Evolutionary conservation across 164 flowering plant species (phyloP).

Genomic region (Stephania cephalantha): DNA sequence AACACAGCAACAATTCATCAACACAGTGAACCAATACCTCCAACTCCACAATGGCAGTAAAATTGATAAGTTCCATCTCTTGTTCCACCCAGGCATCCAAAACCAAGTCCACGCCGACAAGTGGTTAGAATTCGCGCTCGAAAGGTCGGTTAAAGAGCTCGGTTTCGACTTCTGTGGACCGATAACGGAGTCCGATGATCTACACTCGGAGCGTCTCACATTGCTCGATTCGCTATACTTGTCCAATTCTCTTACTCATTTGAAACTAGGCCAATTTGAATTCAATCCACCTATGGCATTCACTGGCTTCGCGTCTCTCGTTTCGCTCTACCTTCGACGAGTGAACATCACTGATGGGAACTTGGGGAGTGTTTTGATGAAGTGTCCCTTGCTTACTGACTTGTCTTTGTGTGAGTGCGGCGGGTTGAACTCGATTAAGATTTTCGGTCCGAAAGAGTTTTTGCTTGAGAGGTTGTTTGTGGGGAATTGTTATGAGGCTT

Average conservation of each 20-base stretch:
- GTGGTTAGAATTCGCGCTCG: constrained; percentile 10
- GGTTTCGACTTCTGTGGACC: constrained; percentile 1
- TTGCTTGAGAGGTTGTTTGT: constrained; percentile 9
- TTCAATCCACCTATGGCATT: constrained; percentile 5
- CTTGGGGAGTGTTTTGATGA: constrained; percentile 2
- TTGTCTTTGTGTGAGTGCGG: constrained; percentile 3
- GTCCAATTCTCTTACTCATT: constrained; percentile 6
- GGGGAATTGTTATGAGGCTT: constrained; percentile 2
- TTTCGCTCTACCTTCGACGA: not conserved
- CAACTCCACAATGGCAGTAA: not conserved
- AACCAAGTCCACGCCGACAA: constrained; percentile 1
- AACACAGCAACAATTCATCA: constrained; percentile 5
- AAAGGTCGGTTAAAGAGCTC: constrained; percentile 8
- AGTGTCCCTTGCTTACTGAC: constrained; percentile 3
- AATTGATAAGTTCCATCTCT: constrained; percentile 5
- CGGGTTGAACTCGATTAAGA: constrained; percentile 6
- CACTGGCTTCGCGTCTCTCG: constrained; percentile 11
- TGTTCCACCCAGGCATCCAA: not conserved
- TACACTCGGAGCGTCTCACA: not conserved
- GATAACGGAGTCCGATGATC: not conserved
- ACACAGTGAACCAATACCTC: constrained; percentile 3
- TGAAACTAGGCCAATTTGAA: constrained; percentile 1
- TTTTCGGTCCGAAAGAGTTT: constrained; percentile 1
- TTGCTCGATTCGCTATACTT: constrained; percentile 1
- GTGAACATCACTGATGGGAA: constrained; percentile 2